A percentile compares a stretch with the other conserved stretches of the same genome.
Conservation (phyloP, 1,284 basidiomycete species). For the Spongiforma sp. region DNA sequence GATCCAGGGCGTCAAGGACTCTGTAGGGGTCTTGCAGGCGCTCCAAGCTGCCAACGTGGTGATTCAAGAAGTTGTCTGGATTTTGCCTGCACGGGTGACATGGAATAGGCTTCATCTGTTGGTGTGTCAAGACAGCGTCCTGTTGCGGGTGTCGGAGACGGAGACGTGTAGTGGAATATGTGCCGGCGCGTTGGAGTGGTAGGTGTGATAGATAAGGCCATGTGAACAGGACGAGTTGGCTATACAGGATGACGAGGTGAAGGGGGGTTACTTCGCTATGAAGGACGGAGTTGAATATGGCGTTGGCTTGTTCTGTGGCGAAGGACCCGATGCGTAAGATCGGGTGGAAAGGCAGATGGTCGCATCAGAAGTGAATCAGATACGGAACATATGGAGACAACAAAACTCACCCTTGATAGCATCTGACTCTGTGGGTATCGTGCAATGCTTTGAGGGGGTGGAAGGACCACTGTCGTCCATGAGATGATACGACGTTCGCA, state of each 20-base stretch:
- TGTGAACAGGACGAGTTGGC: conserved; percentile 55
- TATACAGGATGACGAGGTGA: conserved; percentile 64
- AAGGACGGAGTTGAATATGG: conserved; percentile 74
- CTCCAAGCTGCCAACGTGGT: conserved; percentile 81
- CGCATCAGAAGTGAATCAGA: not conserved
- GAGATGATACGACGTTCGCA: conserved; percentile 78
- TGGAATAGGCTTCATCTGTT: conserved; percentile 87
- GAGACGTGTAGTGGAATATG: conserved; percentile 71
- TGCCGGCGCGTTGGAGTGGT: conserved; percentile 71
- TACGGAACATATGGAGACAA: not conserved
- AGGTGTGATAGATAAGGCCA: conserved; percentile 47
- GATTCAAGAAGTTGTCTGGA: conserved; percentile 86
- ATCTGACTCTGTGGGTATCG: conserved; percentile 80
- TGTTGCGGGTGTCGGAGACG: conserved; percentile 52
- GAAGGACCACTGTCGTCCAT: conserved; percentile 70
- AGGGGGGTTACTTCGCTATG: conserved; percentile 76
- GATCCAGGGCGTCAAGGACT: conserved; percentile 96
- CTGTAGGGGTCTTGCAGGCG: conserved; percentile 98
- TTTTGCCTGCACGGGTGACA: conserved; percentile 88
- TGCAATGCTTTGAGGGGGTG: conserved; percentile 70
- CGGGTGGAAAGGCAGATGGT: not conserved
- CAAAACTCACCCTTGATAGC: conserved; percentile 66
- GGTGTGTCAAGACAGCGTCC: conserved; percentile 71
- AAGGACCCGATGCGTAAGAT: not conserved
- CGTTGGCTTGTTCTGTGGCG: conserved; percentile 74